Evolutionary conservation across 306 rosid genomes (phyloP).

Genomic region (Rubus parviflorus): DNA sequence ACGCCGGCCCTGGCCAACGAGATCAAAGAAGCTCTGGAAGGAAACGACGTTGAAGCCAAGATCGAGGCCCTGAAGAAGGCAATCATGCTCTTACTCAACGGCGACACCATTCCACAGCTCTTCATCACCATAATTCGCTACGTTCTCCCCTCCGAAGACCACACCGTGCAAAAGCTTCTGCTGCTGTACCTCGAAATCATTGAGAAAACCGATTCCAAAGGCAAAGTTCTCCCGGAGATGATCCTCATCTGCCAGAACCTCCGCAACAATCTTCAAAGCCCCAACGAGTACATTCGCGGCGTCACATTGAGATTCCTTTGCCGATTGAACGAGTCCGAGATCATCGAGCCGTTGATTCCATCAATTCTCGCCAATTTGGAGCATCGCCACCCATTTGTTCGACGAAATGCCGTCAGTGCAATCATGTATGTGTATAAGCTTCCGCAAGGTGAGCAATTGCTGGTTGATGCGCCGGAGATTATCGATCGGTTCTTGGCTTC

Average conservation of each 20-base stretch:
- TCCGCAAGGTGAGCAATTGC: slow-evolving; percentile 80
- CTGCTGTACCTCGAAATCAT: slow-evolving; percentile 92
- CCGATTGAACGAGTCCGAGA: slow-evolving; percentile 84
- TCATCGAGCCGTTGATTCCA: slow-evolving; percentile 84
- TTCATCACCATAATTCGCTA: slow-evolving; percentile 93
- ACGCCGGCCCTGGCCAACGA: slow-evolving; percentile 86
- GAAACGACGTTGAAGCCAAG: slow-evolving; percentile 63
- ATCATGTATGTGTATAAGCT: slow-evolving; percentile 84
- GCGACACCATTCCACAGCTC: slow-evolving; percentile 85
- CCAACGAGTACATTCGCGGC: slow-evolving; percentile 94
- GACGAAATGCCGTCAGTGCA: slow-evolving; percentile 81
- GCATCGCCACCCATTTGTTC: slow-evolving; percentile 86
- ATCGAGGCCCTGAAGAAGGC: slow-evolving; percentile 88
- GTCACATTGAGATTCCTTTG: slow-evolving; percentile 89
- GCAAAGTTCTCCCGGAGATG: slow-evolving; percentile 94
- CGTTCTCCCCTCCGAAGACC: slow-evolving; percentile 93
- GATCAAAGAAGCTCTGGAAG: slow-evolving; percentile 86
- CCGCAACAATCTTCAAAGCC: slow-evolving; percentile 85
- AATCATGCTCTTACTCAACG: slow-evolving; percentile 84
- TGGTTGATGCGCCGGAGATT: slow-evolving; percentile 82
- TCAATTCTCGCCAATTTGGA: slow-evolving; percentile 80
- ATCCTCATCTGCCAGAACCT: slow-evolving; percentile 95
- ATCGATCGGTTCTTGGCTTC: slow-evolving; percentile 66
- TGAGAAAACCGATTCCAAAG: slow-evolving; percentile 82
- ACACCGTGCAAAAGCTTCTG: slow-evolving; percentile 92